Conservation (phyloP, 2,329 filamentous ascomycete species). For the Coniochaeta sp. region DNA sequence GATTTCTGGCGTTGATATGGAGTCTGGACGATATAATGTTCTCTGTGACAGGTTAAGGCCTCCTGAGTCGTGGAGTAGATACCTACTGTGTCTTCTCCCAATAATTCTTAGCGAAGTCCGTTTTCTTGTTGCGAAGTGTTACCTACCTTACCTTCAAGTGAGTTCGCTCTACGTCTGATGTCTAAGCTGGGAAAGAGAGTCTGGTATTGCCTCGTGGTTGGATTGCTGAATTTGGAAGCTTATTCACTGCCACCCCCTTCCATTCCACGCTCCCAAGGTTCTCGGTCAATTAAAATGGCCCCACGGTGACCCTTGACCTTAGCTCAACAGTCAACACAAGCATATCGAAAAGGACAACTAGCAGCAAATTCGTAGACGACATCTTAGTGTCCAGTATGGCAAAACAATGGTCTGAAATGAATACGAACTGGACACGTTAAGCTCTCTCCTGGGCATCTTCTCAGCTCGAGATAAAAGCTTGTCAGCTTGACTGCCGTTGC, state of each 20-base stretch:
- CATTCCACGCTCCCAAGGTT: background rate
- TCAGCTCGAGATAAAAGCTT: background rate
- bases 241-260: background rate
- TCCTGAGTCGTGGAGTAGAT: background rate
- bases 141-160: too few relatives aligned
- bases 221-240: background rate
- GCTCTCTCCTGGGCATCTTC: background rate
- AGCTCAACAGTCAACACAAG: background rate
- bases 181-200: too few relatives aligned
- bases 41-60: background rate
- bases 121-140: too few relatives aligned
- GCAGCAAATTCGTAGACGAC: background rate
- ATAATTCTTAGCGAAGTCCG: too few relatives aligned
- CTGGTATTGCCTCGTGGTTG: too few relatives aligned
- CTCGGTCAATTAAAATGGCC: background rate
- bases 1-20: background rate
- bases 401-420: background rate
- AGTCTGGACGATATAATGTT: background rate
- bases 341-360: background rate
- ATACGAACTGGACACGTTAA: conserved; percentile 18
- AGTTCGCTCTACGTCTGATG: too few relatives aligned
- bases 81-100: too few relatives aligned
- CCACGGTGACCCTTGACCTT: background rate
- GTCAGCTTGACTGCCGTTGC: background rate
- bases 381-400: background rate